These are phyloP conservation scores for Raddia guianensis DNA, from an alignment of 176 grass and related monocot species.

Conservation along the genomic window DNA sequence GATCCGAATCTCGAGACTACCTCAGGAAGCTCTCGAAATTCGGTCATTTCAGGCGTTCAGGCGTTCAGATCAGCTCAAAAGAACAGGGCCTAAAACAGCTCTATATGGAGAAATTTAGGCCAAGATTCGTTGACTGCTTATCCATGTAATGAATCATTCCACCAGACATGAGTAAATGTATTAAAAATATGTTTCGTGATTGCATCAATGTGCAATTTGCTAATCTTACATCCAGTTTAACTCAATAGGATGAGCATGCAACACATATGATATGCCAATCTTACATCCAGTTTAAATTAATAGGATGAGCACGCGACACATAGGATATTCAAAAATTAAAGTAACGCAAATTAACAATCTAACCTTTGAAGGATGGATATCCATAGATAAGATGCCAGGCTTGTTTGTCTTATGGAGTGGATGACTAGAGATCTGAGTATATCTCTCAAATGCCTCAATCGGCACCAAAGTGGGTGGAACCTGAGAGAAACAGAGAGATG, in stretches of 20 bases:
- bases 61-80: too few species aligned
- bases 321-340: conserved; percentile 27
- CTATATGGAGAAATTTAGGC: background rate
- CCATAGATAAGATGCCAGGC: conserved; percentile 92
- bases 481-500: conserved; percentile 39
- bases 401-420: conserved; percentile 98
- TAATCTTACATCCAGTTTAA: background rate
- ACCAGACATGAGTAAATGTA: conserved; percentile 13
- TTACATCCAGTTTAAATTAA: conserved; percentile 8
- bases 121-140: background rate
- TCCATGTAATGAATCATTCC: background rate
- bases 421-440: conserved; percentile 93
- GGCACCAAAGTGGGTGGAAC: conserved; percentile 66
- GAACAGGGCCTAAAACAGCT: background rate
- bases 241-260: background rate
- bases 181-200: background rate
- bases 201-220: conserved; percentile 20
- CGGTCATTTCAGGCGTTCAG: too few species aligned
- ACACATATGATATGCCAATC: background rate
- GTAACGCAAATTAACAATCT: conserved; percentile 15
- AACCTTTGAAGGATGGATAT: conserved; percentile 97
- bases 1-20: too few species aligned
- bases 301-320: background rate
- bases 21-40: too few species aligned
- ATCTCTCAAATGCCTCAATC: conserved; percentile 76